These are phyloP conservation scores for Coriaria nepalensis DNA, from an alignment of 306 rosid species.

Conservation along the genomic window DNA sequence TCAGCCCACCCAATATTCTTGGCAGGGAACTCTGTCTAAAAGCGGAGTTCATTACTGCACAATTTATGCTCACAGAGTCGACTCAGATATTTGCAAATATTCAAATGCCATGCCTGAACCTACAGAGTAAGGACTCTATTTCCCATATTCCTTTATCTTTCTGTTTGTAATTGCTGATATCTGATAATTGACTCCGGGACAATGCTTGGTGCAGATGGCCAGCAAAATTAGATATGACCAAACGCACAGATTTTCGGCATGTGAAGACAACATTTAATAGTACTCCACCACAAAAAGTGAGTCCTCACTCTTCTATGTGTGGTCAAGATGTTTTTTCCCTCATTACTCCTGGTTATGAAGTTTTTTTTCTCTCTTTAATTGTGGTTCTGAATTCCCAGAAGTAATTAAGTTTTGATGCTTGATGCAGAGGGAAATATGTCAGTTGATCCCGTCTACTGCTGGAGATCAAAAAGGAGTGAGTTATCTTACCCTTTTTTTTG, in stretches of 20 bases:
- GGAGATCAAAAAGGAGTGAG: conserved; percentile 67
- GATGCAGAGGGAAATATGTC: conserved; percentile 85
- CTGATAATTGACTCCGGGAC: conserved; percentile 3
- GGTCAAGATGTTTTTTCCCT: background rate
- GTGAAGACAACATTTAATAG: conserved; percentile 69
- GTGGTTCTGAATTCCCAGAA: conserved; percentile 3
- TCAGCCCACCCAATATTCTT: conserved; percentile 36
- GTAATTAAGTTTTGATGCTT: conserved; percentile 13
- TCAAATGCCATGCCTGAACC: conserved; percentile 69
- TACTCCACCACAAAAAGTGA: conserved; percentile 69
- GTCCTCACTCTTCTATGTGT: conserved; percentile 17
- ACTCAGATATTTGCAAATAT: conserved; percentile 61
- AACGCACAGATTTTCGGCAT: conserved; percentile 80
- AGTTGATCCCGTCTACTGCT: conserved; percentile 59
- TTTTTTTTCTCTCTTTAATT: conserved; percentile 6
- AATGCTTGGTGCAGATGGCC: conserved; percentile 76
- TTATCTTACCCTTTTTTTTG: conserved; percentile 13
- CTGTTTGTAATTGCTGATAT: conserved; percentile 10
- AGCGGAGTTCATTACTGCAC: conserved; percentile 91
- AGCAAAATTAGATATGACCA: conserved; percentile 80
- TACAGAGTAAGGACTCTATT: conserved; percentile 41
- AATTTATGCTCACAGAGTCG: conserved; percentile 55
- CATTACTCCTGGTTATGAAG: background rate
- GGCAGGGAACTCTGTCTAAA: conserved; percentile 85
- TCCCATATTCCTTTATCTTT: conserved; percentile 12